Evolutionary conservation across 2,329 filamentous ascomycete genomes (phyloP), one percentile per base, ranked within the genome.

Genomic region (Epichloe aotearoae): DNA sequence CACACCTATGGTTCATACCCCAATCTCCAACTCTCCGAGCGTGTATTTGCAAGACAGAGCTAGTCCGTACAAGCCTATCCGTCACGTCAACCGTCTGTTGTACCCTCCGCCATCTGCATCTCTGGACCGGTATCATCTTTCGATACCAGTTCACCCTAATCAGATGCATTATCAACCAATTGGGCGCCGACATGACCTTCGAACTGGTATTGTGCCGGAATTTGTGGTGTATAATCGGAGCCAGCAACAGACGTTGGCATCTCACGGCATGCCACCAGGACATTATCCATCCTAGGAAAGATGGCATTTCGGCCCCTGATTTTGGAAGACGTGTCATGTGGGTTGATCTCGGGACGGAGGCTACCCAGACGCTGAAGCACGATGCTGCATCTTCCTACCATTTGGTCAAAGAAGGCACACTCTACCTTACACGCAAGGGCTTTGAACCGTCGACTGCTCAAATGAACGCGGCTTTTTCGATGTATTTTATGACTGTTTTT

Each of bases 61-160:
- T 55, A 97, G 91, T 50, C 93, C 93, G 3, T 97, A 97, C 68
- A 86, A 88, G 56, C 91, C 91, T 1, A 84, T 96, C 39, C 85
- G 90, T 49, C 80, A 88, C 54, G 88, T 96, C 53, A 89, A 93
- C 58, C 95, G 88, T 1, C 77, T 97, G n/a, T 74, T 96, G 33
- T 88, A 93, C 52, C 90, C 90, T 34, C 88, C 89, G 6, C 86
- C 89, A 0, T 86, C 87, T 23, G 76, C 82, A 8, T 88, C 88
- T 7, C 77, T 94, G 55, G 84, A 91, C 55, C 78, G 86, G 58
- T 84, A 88, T 62, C 75, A 84, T 56, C 72, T 86, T 5, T 59
- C 67, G 10, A 61, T 78, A 64, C 69, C 72, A 73, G 59, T 78
- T 64, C 68, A 71, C 73, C 81, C 85, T 49, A 76, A 80, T 53